Percentiles rank a stretch among this genome's conserved stretches.
phyloP scores from a whole-genome alignment of 176 grass and related monocot genomes.

The Ampelocalamus luodianensis region DNA sequence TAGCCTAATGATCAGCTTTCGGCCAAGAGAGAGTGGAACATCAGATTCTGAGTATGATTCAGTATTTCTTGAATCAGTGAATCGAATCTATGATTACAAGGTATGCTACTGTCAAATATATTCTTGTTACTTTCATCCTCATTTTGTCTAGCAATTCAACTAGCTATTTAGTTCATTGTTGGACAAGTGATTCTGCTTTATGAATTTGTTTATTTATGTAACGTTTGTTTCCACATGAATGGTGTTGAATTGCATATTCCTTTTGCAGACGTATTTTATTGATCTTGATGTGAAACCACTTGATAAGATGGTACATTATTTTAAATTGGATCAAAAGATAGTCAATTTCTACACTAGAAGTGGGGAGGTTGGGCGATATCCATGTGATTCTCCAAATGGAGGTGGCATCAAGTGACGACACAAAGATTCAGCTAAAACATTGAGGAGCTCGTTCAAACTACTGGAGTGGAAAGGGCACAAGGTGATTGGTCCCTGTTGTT shows the following conservation, averaged over 20 bases:
- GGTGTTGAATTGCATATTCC: slow-evolving; percentile 1
- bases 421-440: slow-evolving; percentile 22
- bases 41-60: slow-evolving; percentile 59
- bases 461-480: not conserved
- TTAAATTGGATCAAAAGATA: slow-evolving; percentile 76
- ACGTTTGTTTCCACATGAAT: not conserved
- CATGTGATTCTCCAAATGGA: slow-evolving; percentile 8
- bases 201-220: not conserved
- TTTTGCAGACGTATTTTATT: slow-evolving; percentile 68
- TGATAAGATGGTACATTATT: slow-evolving; percentile 75
- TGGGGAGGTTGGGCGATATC: not conserved
- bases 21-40: slow-evolving; percentile 47
- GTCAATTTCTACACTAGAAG: slow-evolving; percentile 72
- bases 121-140: slow-evolving; percentile 9
- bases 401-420: not conserved
- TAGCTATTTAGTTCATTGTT: not conserved
- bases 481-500: not conserved
- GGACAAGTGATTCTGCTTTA: not conserved
- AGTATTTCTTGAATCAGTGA: slow-evolving; percentile 62
- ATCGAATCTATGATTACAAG: slow-evolving; percentile 87
- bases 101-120: slow-evolving; percentile 43
- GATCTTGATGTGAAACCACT: slow-evolving; percentile 93
- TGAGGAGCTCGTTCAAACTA: not conserved
- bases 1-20: slow-evolving; percentile 90
- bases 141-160: not conserved